phyloP scores from a whole-genome alignment of 345 rosid genomes.

The Eucalyptus sp. region DNA sequence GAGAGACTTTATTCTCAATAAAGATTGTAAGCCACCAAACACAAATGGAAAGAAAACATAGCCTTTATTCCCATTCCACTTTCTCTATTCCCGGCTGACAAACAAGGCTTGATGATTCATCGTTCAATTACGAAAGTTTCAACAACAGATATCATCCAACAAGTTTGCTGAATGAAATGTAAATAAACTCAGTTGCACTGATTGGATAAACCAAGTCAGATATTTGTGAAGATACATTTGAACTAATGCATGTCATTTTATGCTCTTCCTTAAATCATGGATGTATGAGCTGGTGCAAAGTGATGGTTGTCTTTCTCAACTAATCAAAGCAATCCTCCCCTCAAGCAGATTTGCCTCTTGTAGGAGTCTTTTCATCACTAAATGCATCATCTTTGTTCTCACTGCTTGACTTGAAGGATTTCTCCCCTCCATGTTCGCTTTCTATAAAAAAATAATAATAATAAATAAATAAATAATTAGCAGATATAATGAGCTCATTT shows the following conservation, averaged over 20 bases:
- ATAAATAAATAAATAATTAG: neutral
- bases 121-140: neutral
- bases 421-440: neutral
- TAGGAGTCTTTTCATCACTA: neutral
- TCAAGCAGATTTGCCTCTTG: neutral
- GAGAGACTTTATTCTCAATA: neutral
- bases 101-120: neutral
- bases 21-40: neutral
- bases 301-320: neutral
- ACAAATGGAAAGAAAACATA: neutral
- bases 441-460: neutral
- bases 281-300: neutral
- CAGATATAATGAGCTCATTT: neutral
- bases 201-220: neutral
- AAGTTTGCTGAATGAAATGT: neutral
- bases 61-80: neutral
- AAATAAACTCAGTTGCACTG: neutral
- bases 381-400: neutral
- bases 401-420: neutral
- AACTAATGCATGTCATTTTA: neutral
- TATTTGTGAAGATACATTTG: neutral
- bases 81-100: neutral
- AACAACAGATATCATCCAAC: neutral
- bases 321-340: neutral
- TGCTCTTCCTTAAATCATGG: neutral